Evolutionary conservation across 23 red algal genomes (phyloP).

Genomic region (Gracilaria domingensis): DNA sequence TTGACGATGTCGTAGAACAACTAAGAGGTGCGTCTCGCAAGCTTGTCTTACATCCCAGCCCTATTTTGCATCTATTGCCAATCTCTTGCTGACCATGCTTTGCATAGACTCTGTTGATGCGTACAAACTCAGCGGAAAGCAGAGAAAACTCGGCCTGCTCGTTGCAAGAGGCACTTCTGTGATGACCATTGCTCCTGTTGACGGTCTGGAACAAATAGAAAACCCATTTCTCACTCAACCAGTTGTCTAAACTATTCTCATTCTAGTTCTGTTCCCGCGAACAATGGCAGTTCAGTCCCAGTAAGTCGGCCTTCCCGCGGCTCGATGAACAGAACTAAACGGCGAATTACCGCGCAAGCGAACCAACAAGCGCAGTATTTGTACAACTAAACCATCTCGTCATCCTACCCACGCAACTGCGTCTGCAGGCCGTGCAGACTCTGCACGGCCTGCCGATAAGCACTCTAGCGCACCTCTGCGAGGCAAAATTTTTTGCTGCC

Average conservation of each 20-base stretch:
- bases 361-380: too few relatives aligned
- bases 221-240: constrained; percentile 84
- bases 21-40: constrained; percentile 70
- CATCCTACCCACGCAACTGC: too few relatives aligned
- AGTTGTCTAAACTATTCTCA: background rate
- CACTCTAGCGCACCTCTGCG: too few relatives aligned
- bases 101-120: constrained; percentile 77
- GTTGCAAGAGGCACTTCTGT: constrained; percentile 90
- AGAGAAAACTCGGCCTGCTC: constrained; percentile 85
- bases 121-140: constrained; percentile 67
- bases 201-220: constrained; percentile 75
- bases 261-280: background rate
- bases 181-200: constrained; percentile 83
- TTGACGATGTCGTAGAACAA: constrained; percentile 94
- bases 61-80: background rate
- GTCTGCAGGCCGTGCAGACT: too few relatives aligned
- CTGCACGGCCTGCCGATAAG: too few relatives aligned
- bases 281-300: background rate
- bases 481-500: background rate
- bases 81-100: background rate
- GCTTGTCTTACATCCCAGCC: background rate
- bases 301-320: background rate
- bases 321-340: background rate
- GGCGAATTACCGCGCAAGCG: background rate
- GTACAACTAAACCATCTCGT: background rate